Evolutionary conservation across 805 yeast genomes (phyloP).

Genomic region (Metschnikowia sp.): DNA sequence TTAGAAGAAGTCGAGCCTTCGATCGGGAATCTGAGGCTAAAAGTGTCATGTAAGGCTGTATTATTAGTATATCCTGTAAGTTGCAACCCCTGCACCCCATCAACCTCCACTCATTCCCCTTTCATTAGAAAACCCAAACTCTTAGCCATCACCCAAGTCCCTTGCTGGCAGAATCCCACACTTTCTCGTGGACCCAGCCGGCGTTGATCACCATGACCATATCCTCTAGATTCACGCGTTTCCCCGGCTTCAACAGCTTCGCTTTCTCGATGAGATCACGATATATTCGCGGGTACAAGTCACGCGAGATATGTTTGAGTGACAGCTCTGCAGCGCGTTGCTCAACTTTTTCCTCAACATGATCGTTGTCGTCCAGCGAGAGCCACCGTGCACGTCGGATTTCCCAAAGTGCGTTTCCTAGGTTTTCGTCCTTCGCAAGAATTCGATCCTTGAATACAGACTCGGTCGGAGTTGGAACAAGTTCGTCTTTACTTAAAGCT

Average conservation of each 20-base stretch:
- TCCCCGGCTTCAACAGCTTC: constrained; percentile 53
- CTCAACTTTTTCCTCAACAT: constrained; percentile 12
- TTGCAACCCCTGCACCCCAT: too few species aligned
- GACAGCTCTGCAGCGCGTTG: constrained; percentile 17
- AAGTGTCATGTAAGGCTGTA: too few species aligned
- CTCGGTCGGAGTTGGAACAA: constrained; percentile 1
- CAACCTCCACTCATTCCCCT: too few species aligned
- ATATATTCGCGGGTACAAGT: constrained; percentile 61
- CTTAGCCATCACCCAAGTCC: constrained; percentile 18
- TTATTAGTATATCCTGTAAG: too few species aligned
- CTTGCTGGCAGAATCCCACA: constrained; percentile 59
- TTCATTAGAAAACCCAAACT: too few species aligned
- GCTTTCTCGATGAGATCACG: constrained; percentile 66
- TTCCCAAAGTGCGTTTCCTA: constrained; percentile 68
- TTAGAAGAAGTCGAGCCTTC: too few species aligned
- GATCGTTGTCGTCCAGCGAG: constrained; percentile 29
- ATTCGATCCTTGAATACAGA: not conserved
- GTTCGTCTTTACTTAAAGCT: not conserved
- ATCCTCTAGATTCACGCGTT: constrained; percentile 71
- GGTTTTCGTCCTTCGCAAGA: constrained; percentile 15
- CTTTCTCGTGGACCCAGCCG: constrained; percentile 80
- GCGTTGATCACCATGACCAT: constrained; percentile 67
- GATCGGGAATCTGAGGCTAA: too few species aligned
- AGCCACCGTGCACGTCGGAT: constrained; percentile 68
- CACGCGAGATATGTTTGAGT: constrained; percentile 40